A percentile compares a stretch with the other conserved stretches of the same genome.
Evolutionary conservation across 2,329 filamentous ascomycete species (phyloP).

Genomic region (Triangularia verruculosa): DNA sequence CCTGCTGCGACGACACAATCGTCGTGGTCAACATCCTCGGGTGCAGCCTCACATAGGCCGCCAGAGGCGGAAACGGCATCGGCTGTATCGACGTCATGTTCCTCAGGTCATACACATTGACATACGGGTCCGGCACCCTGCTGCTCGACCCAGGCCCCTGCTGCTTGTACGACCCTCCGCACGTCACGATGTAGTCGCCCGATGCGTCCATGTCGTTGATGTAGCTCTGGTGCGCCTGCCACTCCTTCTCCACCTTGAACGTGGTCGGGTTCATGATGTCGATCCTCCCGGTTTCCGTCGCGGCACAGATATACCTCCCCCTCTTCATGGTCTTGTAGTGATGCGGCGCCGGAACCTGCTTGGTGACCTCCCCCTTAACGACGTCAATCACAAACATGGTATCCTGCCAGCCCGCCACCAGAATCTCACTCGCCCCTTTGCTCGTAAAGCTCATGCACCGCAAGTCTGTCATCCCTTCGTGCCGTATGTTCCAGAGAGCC

Average conservation of each 20-base stretch:
- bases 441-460: conserved; percentile 95
- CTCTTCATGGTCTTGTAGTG: conserved; percentile 92
- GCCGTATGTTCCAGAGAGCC: conserved; percentile 85
- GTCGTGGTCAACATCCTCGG: conserved; percentile 92
- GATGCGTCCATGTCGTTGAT: conserved; percentile 98
- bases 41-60: conserved; percentile 94
- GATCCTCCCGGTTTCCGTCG: conserved; percentile 76
- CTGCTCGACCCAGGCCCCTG: conserved; percentile 51
- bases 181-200: conserved; percentile 92
- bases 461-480: conserved; percentile 77
- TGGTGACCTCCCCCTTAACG: conserved; percentile 63
- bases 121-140: conserved; percentile 84
- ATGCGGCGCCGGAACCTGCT: conserved; percentile 55
- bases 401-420: conserved; percentile 83
- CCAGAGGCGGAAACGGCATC: conserved; percentile 87
- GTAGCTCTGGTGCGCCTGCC: conserved; percentile 83
- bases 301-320: conserved; percentile 86
- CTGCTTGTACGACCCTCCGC: conserved; percentile 84
- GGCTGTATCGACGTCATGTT: conserved; percentile 83
- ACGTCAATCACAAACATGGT: conserved; percentile 76
- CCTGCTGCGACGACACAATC: conserved; percentile 86
- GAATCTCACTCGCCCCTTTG: conserved; percentile 75
- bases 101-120: conserved; percentile 94
- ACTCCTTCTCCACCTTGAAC: conserved; percentile 77
- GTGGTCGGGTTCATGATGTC: conserved; percentile 80